Evolutionary conservation across 192 early-diverging fungal species (phyloP), one percentile per base, ranked within the genome.

Genomic region (Coemansia sp.): DNA sequence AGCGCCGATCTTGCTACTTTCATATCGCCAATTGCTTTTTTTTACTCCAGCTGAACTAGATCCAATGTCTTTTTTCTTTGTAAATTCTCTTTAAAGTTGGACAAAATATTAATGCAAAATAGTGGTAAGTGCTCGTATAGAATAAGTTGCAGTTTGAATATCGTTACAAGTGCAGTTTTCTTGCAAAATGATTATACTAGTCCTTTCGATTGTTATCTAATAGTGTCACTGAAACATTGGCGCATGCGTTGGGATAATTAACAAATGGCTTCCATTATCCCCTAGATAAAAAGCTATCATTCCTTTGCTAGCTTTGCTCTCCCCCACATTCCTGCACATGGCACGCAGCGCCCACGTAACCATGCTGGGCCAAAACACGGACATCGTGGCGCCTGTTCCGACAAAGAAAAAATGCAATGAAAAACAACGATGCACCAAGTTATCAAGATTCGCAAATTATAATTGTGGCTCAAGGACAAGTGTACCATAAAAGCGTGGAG

Each of bases 1-100:
- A 59, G 42, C 33, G 28, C 58, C 35, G 58, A 46, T 43, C 34
- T 35, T 53, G 35, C 35, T 25, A 60, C 23, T 34, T 52, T 68
- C 66, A 66, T 66, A 13, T 28, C 34, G 23, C 34, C 37, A 28
- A 37, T 7, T 29, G 9, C 3, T 33, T 51, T 1, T 8, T 12
- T 12, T 23, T 28, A 26, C 10, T 23, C 48, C 48, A 12, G 48
- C 5, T 51, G 20, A 12, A 51, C 25, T 23, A 5, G 43, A 35
- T 42, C 40, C 13, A 43, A 43, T 43, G 18, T 43, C 40, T 43
- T 35, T 10, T 10, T 10, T 7, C 5, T 16, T 10, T 43, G 13
- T 43, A 43, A 7, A 35, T 35, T 7, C 10, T 35, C 34, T 4
- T 35, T 35, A 35, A 7, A 35, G 34, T 35, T 4, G 34, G 10